Conservation (phyloP, 2,329 filamentous ascomycete species). For the Colletotrichum spinosum region DNA sequence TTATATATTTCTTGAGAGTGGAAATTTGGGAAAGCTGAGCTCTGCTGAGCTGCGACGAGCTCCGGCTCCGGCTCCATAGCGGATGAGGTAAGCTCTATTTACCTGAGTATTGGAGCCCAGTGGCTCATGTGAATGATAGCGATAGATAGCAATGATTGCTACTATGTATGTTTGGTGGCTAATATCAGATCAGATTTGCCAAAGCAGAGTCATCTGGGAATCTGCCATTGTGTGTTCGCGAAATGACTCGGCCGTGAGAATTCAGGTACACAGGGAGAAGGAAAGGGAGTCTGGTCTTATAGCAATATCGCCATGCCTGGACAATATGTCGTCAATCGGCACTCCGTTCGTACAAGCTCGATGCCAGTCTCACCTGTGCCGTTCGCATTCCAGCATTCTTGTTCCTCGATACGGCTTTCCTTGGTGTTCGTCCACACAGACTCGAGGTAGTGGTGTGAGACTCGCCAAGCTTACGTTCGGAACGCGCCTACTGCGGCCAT, state of each 20-base stretch:
- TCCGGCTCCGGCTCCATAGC: too few relatives aligned
- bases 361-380: constrained; percentile 15
- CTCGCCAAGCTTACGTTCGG: constrained; percentile 26
- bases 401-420: not conserved
- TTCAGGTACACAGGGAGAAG: constrained; percentile 20
- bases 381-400: constrained; percentile 23
- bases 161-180: not conserved
- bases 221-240: too few relatives aligned
- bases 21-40: constrained; percentile 5
- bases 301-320: constrained; percentile 3
- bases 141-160: too few relatives aligned
- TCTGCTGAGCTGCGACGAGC: not conserved
- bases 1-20: constrained; percentile 4
- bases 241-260: not conserved
- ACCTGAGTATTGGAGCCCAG: too few relatives aligned
- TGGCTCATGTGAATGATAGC: too few relatives aligned
- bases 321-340: not conserved
- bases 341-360: not conserved
- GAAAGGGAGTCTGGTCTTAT: constrained; percentile 31
- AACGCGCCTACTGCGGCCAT: constrained; percentile 14
- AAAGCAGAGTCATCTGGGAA: too few relatives aligned
- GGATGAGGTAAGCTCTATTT: too few relatives aligned
- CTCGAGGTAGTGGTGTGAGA: constrained; percentile 13
- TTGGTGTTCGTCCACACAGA: not conserved
- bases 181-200: constrained; percentile 1